phyloP scores from a whole-genome alignment of 257 asterid genomes.

The Ilex aquifolium region DNA sequence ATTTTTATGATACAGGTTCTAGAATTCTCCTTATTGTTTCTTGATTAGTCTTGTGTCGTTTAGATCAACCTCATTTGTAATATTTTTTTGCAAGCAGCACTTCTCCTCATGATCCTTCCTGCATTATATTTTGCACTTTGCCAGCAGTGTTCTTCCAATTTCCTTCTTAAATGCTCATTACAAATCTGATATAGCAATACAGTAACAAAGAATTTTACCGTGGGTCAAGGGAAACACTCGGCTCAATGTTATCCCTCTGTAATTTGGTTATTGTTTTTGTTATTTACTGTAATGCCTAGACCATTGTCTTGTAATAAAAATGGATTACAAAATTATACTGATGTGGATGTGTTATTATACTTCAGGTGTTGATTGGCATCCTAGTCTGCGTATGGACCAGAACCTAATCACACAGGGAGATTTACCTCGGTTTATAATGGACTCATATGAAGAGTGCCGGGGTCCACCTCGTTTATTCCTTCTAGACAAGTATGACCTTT shows the following conservation, averaged over 20 bases:
- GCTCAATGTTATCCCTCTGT: neutral
- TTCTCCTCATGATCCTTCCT: neutral
- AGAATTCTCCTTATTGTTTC: conserved; percentile 8
- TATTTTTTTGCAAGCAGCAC: neutral
- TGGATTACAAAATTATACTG: neutral
- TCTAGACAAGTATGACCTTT: conserved; percentile 74
- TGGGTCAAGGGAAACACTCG: neutral
- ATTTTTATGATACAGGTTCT: conserved; percentile 68
- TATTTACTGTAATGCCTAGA: too few relatives aligned
- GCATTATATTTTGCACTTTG: neutral
- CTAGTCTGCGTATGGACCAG: conserved; percentile 52
- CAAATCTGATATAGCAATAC: neutral
- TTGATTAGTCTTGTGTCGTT: conserved; percentile 3
- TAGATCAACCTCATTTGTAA: neutral
- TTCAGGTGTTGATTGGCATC: conserved; percentile 91
- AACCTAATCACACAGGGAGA: conserved; percentile 70
- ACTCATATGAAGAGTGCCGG: conserved; percentile 95
- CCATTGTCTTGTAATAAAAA: neutral
- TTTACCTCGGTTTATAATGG: conserved; percentile 92
- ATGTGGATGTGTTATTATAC: conserved; percentile 3
- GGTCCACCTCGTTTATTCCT: conserved; percentile 96
- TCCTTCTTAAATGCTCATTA: too few relatives aligned
- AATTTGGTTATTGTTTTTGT: too few relatives aligned
- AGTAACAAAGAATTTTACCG: neutral
- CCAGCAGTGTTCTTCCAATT: too few relatives aligned